Evolutionary conservation across 306 rosid species (phyloP).

Genomic region (Dalbergia cultrata): DNA sequence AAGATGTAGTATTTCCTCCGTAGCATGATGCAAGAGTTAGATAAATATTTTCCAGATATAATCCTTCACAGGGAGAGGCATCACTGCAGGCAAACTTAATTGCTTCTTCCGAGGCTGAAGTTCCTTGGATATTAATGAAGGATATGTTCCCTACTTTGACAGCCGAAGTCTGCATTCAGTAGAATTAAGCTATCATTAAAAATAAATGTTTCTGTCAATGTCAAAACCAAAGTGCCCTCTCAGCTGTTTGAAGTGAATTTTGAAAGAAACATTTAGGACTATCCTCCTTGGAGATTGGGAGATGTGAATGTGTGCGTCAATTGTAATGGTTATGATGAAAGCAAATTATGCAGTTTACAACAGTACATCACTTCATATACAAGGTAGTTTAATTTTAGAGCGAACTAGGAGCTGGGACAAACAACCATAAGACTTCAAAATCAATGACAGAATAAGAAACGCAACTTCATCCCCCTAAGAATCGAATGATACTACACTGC

Average conservation of each 20-base stretch:
- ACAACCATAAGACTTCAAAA: neutral
- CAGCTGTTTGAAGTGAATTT: neutral
- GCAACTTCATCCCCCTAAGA: neutral
- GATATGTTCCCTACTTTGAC: constrained; percentile 77
- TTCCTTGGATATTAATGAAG: constrained; percentile 74
- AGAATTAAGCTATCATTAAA: neutral
- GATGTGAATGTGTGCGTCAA: neutral
- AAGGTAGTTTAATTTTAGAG: neutral
- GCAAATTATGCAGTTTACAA: constrained; percentile 5
- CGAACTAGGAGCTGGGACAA: neutral
- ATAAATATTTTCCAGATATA: constrained; percentile 70
- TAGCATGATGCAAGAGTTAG: constrained; percentile 47
- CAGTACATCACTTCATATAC: neutral
- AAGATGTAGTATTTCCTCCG: constrained; percentile 58
- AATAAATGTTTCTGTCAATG: neutral
- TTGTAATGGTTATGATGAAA: constrained; percentile 22
- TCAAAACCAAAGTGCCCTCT: neutral
- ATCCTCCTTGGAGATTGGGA: constrained; percentile 33
- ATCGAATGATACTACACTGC: neutral
- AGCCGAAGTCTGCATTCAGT: constrained; percentile 73
- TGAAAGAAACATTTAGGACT: neutral
- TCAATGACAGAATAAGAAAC: neutral
- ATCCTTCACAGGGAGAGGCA: constrained; percentile 67
- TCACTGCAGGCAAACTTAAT: constrained; percentile 84
- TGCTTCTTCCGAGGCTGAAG: constrained; percentile 81